Base-by-base conservation (phyloP, 345 rosid species). In the Dovyalis caffra region DNA sequence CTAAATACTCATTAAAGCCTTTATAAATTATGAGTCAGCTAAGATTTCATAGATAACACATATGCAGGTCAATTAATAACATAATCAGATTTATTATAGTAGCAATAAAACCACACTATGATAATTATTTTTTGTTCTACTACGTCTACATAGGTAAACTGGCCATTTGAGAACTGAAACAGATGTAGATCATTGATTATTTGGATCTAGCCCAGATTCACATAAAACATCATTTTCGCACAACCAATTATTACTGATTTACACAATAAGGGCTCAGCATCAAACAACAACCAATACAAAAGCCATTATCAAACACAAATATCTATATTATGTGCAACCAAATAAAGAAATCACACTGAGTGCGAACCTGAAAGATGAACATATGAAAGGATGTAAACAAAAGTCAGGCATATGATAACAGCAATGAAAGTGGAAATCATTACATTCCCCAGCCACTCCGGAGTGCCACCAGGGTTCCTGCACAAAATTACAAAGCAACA, bases 391-490 rank as follows among this genome's bases (percentile, higher is more conserved):
- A 94, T 81, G 85, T 94, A 91, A 67, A 87, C 90, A 86, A 91
- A 69, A 34, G 96, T 90, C 78, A 93, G 83, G 88, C 92, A 89
- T 63, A 89, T 31, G 45, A 87, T 74, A 79, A 81, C 83, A 69
- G 98, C 94, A 37, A 95, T 78, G 66, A 84, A 74, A 81, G 81
- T 80, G 35, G 96, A 85, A 68, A 93, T 26, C 68, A 88, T 28
- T 35, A 69, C 78, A 72, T 70, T 95, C 68, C 89, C 91, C 87
- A 91, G 79, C 98, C 99, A 95, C 76, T 95, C 99, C 35, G 97
- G 97, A 77, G 86, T 82, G 81, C 86, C 71, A 0, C 99, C 98
- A 3, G 96, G 97, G 80, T 88, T 88, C 86, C 99, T 95, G 90
- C 82, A 74, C 18, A 64, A 61, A 53, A 63, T 77, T 53, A 76